Evolutionary conservation across 495 filamentous ascomycete species (phyloP).

Genomic region (Aspergillus sclerotiicarbonarius): DNA sequence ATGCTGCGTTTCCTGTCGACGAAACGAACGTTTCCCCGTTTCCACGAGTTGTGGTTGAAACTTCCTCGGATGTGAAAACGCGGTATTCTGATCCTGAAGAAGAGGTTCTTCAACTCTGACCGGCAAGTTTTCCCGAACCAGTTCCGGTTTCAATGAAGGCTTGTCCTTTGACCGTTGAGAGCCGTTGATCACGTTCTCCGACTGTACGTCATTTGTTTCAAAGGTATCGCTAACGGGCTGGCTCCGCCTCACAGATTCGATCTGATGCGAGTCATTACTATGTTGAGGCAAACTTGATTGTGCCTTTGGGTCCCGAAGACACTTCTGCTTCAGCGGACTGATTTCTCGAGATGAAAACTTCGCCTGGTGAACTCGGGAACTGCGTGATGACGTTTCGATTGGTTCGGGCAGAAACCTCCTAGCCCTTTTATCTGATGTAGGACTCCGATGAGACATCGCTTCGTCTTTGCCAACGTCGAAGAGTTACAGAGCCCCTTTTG

Average conservation of each 20-base stretch:
- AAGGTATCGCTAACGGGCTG: not conserved
- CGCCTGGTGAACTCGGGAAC: conserved; percentile 41
- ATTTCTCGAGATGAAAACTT: conserved; percentile 25
- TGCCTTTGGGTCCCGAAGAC: conserved; percentile 12
- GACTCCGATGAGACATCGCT: not conserved
- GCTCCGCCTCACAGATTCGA: not conserved
- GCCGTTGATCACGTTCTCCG: not conserved
- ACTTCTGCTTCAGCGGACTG: conserved; percentile 1
- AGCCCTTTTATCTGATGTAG: conserved; percentile 9
- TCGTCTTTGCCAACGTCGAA: not conserved
- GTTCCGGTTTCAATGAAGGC: not conserved
- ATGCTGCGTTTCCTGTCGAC: conserved; percentile 29
- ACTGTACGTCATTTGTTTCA: not conserved
- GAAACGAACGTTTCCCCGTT: conserved; percentile 51
- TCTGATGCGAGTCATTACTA: too few species aligned
- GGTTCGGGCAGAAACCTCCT: conserved; percentile 57
- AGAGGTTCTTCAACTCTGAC: not conserved
- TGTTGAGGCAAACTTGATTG: conserved; percentile 16
- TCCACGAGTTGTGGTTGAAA: conserved; percentile 61
- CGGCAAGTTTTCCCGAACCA: conserved; percentile 7
- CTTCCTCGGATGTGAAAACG: conserved; percentile 30
- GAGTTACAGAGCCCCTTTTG: not conserved
- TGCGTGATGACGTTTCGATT: conserved; percentile 63
- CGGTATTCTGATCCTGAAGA: conserved; percentile 9
- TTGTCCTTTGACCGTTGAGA: not conserved